These are phyloP conservation scores for Xylaria sp. DNA, from an alignment of 2,329 filamentous ascomycete species.

Conservation along the genomic window DNA sequence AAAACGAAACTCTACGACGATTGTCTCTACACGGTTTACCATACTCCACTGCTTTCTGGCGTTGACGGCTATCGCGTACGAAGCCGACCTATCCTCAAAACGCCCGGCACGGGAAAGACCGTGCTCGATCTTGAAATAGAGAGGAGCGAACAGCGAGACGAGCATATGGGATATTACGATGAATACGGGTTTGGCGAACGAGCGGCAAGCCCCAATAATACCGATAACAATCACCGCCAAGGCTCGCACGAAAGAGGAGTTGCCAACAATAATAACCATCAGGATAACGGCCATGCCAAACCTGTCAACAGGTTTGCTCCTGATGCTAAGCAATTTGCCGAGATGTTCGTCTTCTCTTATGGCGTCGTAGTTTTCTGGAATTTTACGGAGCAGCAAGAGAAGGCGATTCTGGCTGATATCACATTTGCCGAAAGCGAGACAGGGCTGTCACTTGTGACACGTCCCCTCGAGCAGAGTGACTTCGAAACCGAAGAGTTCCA, in stretches of 20 bases:
- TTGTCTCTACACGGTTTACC: constrained; percentile 94
- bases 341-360: constrained; percentile 97
- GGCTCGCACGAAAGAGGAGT: constrained; percentile 23
- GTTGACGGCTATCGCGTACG: constrained; percentile 85
- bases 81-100: constrained; percentile 90
- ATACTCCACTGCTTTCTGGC: constrained; percentile 85
- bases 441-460: constrained; percentile 70
- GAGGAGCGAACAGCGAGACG: constrained; percentile 84
- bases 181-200: constrained; percentile 67
- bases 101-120: constrained; percentile 85
- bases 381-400: constrained; percentile 94
- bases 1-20: constrained; percentile 98
- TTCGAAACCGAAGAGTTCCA: constrained; percentile 99
- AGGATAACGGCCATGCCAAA: constrained; percentile 38
- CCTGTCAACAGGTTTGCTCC: constrained; percentile 67
- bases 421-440: constrained; percentile 80
- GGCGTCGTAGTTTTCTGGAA: constrained; percentile 99
- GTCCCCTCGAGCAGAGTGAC: constrained; percentile 84
- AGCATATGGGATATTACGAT: constrained; percentile 89
- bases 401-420: constrained; percentile 92
- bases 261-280: constrained; percentile 9
- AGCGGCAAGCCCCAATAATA: constrained; percentile 35
- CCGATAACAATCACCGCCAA: constrained; percentile 32
- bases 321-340: constrained; percentile 80
- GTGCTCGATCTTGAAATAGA: constrained; percentile 96